Percentiles rank a stretch among this genome's conserved stretches.
Conservation (phyloP, 176 grass and related monocot species). For the Leersia perrieri region DNA sequence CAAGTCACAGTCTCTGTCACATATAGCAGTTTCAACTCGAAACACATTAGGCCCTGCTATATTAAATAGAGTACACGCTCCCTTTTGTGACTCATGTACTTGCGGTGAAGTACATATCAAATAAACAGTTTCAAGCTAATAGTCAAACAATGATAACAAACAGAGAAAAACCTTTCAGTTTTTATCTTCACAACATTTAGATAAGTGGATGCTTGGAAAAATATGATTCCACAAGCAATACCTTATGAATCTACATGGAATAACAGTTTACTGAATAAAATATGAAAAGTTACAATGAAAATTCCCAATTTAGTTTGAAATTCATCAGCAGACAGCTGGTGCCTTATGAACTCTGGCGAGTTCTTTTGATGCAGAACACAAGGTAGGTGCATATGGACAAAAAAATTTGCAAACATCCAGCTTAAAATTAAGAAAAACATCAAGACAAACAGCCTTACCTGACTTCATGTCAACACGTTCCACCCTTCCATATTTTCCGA, state of each 20-base stretch:
- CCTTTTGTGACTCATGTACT: background rate
- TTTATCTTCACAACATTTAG: background rate
- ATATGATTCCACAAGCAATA: background rate
- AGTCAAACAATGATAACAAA: background rate
- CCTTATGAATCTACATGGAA: background rate
- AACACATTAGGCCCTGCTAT: background rate
- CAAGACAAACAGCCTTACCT: slow-evolving; percentile 45
- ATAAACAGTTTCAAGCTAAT: background rate
- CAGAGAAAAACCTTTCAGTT: background rate
- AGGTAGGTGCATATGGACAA: background rate
- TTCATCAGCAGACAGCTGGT: background rate
- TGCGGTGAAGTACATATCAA: background rate
- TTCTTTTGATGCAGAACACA: background rate
- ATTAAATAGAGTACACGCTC: background rate
- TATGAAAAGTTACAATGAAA: background rate
- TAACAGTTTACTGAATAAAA: background rate
- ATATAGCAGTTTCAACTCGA: slow-evolving; percentile 27
- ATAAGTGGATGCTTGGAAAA: background rate
- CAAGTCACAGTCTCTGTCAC: background rate
- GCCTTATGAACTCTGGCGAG: background rate
- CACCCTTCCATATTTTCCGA: slow-evolving; percentile 85
- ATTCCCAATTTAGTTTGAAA: background rate
- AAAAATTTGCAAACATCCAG: background rate
- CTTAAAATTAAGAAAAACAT: slow-evolving; percentile 4
- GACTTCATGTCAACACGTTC: slow-evolving; percentile 98